A percentile compares a stretch with the other conserved stretches of the same genome.
Conservation (phyloP, 768 basidiomycete species). For the Tubosaeta sp. region DNA sequence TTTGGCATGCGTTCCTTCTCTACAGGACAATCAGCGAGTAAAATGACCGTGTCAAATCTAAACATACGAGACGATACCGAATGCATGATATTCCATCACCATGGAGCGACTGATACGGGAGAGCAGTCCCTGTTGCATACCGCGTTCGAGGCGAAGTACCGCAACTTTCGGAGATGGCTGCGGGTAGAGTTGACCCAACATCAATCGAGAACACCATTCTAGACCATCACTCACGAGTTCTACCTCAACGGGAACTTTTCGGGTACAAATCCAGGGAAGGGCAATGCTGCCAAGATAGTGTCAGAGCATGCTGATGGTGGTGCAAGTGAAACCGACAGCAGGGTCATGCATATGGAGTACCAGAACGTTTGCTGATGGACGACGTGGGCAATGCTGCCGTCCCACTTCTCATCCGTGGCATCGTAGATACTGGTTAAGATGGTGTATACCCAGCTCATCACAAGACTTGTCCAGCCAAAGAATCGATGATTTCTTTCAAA, state of each 20-base stretch:
- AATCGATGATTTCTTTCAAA: slow-evolving; percentile 82
- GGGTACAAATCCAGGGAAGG: slow-evolving; percentile 72
- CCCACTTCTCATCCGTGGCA: slow-evolving; percentile 51
- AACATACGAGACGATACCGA: slow-evolving; percentile 70
- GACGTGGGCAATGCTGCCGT: slow-evolving; percentile 48
- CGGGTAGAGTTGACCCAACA: not conserved
- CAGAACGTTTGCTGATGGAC: slow-evolving; percentile 73
- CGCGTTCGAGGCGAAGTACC: slow-evolving; percentile 72
- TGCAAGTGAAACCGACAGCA: slow-evolving; percentile 47
- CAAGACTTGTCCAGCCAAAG: slow-evolving; percentile 66
- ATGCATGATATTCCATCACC: slow-evolving; percentile 80
- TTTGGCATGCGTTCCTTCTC: slow-evolving; percentile 68
- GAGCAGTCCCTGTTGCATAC: slow-evolving; percentile 81
- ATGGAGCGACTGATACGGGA: slow-evolving; percentile 69
- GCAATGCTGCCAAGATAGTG: slow-evolving; percentile 44
- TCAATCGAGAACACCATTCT: not conserved
- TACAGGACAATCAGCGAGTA: slow-evolving; percentile 25
- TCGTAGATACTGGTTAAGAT: slow-evolving; percentile 65
- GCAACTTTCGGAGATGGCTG: slow-evolving; percentile 80
- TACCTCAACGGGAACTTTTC: slow-evolving; percentile 69
- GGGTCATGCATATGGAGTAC: slow-evolving; percentile 69
- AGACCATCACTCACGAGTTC: slow-evolving; percentile 53
- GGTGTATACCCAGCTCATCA: slow-evolving; percentile 61
- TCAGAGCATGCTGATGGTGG: not conserved
- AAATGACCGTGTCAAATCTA: not conserved